phyloP scores from a whole-genome alignment of 2,329 filamentous ascomycete species.

The Diplocarpon mali region DNA sequence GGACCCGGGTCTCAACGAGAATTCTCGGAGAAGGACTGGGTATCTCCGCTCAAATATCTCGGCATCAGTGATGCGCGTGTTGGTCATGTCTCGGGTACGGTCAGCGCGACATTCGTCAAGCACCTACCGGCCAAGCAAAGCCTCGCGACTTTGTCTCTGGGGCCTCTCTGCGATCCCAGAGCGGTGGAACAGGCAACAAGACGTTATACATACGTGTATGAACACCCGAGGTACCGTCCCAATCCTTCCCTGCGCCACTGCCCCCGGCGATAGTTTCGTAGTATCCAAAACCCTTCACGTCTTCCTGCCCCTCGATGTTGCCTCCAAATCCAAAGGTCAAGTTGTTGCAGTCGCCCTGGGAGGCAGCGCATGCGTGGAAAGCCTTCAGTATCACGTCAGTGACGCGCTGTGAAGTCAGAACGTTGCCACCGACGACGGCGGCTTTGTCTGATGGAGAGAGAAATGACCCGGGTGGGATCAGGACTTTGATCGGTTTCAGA shows the following conservation, averaged over 20 bases:
- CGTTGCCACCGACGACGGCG: constrained; percentile 75
- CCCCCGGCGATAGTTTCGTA: constrained; percentile 80
- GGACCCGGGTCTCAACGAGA: constrained; percentile 50
- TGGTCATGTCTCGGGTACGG: constrained; percentile 44
- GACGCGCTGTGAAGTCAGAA: constrained; percentile 68
- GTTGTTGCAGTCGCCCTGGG: constrained; percentile 75
- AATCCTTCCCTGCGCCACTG: constrained; percentile 58
- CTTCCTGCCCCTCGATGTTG: constrained; percentile 43
- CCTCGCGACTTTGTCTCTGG: no score
- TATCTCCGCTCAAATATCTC: constrained; percentile 72
- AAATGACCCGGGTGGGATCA: constrained; percentile 60
- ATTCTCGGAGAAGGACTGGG: constrained; percentile 61
- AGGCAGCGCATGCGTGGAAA: constrained; percentile 68
- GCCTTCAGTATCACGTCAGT: constrained; percentile 76
- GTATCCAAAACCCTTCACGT: constrained; percentile 72
- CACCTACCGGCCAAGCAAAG: no score
- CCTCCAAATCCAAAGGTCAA: constrained; percentile 76
- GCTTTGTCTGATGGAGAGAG: constrained; percentile 65
- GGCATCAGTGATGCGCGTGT: constrained; percentile 71
- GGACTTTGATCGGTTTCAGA: constrained; percentile 62
- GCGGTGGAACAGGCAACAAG: no score
- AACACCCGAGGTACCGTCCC: constrained; percentile 52
- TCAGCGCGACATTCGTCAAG: no score
- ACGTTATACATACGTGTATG: constrained; percentile 47
- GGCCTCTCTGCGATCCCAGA: no score